These are phyloP conservation scores for Amanita jacksonii DNA, from an alignment of 768 basidiomycete species.

Conservation along the genomic window DNA sequence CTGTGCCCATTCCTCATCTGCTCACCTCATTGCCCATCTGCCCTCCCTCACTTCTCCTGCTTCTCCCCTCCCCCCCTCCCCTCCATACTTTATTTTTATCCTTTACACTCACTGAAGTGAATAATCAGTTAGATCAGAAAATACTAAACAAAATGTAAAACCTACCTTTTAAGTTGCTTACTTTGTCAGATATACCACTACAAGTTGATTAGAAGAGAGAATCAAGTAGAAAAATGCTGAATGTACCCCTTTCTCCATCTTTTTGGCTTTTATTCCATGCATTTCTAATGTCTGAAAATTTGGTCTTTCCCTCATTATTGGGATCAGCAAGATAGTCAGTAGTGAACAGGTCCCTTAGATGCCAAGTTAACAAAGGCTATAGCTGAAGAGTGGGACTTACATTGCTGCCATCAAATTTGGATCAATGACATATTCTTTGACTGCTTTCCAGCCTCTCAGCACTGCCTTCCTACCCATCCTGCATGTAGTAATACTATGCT, in stretches of 20 bases:
- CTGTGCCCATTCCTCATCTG: background rate
- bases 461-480: background rate
- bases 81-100: background rate
- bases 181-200: background rate
- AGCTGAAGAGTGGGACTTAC: background rate
- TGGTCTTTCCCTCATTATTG: background rate
- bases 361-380: slow-evolving; percentile 1
- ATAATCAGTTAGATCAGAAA: slow-evolving; percentile 2
- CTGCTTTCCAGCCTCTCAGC: background rate
- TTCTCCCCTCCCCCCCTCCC: background rate
- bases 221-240: background rate
- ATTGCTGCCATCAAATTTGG: background rate
- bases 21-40: background rate
- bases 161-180: slow-evolving; percentile 1
- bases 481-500: background rate
- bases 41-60: background rate
- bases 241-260: background rate
- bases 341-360: slow-evolving; percentile 2
- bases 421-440: background rate
- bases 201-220: background rate
- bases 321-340: slow-evolving; percentile 1
- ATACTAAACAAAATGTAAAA: slow-evolving; percentile 3
- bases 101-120: slow-evolving; percentile 4
- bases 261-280: background rate
- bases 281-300: background rate